Conservation (phyloP, 495 filamentous ascomycete genomes). For the Trypethelium eluteriae region DNA sequence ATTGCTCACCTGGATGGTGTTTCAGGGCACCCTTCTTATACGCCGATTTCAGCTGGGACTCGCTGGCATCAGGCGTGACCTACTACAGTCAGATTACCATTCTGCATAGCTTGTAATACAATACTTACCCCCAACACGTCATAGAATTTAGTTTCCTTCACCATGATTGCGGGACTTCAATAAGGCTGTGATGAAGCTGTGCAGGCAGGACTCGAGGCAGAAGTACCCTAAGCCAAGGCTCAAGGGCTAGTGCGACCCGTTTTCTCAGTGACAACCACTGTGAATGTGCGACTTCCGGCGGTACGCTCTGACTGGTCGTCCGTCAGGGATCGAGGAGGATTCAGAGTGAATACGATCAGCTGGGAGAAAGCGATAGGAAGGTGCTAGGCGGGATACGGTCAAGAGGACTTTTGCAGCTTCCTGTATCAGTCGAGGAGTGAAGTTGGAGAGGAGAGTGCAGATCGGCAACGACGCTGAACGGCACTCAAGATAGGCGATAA, state of each 20-base stretch:
- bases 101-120: neutral
- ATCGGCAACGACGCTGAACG: neutral
- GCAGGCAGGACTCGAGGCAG: neutral
- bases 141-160: constrained; percentile 83
- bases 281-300: neutral
- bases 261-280: neutral
- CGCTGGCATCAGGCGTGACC: constrained; percentile 65
- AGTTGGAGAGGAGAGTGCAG: neutral
- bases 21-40: constrained; percentile 87
- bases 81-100: constrained; percentile 34
- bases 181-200: neutral
- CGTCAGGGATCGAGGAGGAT: neutral
- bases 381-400: neutral
- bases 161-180: constrained; percentile 49
- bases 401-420: neutral
- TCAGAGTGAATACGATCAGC: neutral
- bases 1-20: constrained; percentile 72
- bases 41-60: constrained; percentile 76
- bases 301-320: too few species aligned
- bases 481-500: neutral
- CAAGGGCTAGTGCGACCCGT: neutral
- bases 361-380: constrained; percentile 4
- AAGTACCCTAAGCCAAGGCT: neutral
- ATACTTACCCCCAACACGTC: constrained; percentile 72
- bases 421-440: neutral